Evolutionary conservation across 352 stramenopile genomes (phyloP), one percentile per base, ranked within the genome.

Genomic region (Phytophthora capsici): DNA sequence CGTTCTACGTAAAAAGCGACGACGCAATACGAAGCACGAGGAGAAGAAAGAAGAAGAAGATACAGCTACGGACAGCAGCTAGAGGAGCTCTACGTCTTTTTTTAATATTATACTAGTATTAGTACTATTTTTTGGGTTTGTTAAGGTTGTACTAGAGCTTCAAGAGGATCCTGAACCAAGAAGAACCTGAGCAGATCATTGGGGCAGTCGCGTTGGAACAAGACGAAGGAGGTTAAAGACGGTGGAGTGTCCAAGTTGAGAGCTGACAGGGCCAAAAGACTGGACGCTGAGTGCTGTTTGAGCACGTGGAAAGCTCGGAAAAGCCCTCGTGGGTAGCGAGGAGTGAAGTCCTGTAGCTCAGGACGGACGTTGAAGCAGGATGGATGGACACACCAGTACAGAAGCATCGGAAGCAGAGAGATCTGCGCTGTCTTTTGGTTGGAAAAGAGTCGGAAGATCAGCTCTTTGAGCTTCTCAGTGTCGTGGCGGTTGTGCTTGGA

Each of bases 1-100:
- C 32, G 81, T 92, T 54, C 57, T 92, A 48, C 73, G 68, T 34
- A 86, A 81, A 34, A 75, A 72, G 46, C 60, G 51, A 13, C 60
- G 66, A 22, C 55, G 51, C 8, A 57, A 17, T 49, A 26, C 20
- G 48, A 6, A 44, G 30, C 38, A 68, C 64, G 56, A 20, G 14
- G 44, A n/a, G 4, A 38, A 58, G 7, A 36, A 34, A 12, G 41
- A 57, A 9, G 20, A 50, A n/a, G 14, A 10, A 14, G 43, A 26
- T 12, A 44, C 41, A 34, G 41, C 52, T 22, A 66, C 36, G 25
- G 44, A 25, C 45, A 52, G 34, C 20, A 49, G 22, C 26, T 25
- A 57, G 13, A 53, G 13, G 37, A 45, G 23, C 13, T 16, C 32
- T 57, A n/a, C 12, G 28, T 34, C 13, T 51, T 16, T 25, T 32